Conservation (phyloP, 2,329 filamentous ascomycete genomes). For the Pseudovirgaria hyperparasitica region DNA sequence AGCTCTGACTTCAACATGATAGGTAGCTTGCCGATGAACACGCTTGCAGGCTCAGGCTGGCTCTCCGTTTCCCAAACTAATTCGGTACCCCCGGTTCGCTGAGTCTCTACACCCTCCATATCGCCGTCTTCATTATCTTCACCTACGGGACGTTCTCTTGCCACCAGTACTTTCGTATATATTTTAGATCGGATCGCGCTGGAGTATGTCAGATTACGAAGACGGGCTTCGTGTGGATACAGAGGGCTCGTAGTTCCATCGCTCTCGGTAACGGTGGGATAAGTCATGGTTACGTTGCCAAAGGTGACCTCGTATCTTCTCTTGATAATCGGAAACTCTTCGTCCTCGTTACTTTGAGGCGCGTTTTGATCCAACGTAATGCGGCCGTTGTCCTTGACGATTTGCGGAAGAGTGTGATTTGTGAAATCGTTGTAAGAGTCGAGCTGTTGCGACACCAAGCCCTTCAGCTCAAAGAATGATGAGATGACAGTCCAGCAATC, state of each 20-base stretch:
- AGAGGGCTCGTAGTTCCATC: constrained; percentile 79
- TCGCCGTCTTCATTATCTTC: constrained; percentile 57
- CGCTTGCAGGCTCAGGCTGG: constrained; percentile 46
- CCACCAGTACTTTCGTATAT: constrained; percentile 70
- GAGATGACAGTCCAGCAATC: constrained; percentile 98
- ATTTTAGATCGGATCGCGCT: constrained; percentile 85
- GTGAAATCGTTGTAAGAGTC: constrained; percentile 98
- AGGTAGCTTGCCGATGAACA: constrained; percentile 90
- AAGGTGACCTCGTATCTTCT: constrained; percentile 94
- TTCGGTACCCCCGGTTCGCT: constrained; percentile 21
- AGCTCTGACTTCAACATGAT: constrained; percentile 98
- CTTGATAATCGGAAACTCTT: constrained; percentile 60
- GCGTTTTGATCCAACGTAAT: constrained; percentile 91
- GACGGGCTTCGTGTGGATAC: constrained; percentile 84
- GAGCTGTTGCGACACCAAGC: constrained; percentile 91
- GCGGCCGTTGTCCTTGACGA: constrained; percentile 82
- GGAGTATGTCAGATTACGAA: constrained; percentile 92
- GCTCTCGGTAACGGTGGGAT: constrained; percentile 83
- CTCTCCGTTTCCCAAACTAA: constrained; percentile 38
- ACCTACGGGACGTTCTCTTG: constrained; percentile 59
- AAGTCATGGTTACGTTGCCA: constrained; percentile 75
- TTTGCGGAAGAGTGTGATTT: constrained; percentile 82
- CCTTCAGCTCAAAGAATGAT: constrained; percentile 92
- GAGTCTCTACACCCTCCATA: constrained; percentile 21
- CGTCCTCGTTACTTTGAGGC: constrained; percentile 58